Conservation (phyloP, 805 yeast genomes). For the Ogataea ganodermae region DNA sequence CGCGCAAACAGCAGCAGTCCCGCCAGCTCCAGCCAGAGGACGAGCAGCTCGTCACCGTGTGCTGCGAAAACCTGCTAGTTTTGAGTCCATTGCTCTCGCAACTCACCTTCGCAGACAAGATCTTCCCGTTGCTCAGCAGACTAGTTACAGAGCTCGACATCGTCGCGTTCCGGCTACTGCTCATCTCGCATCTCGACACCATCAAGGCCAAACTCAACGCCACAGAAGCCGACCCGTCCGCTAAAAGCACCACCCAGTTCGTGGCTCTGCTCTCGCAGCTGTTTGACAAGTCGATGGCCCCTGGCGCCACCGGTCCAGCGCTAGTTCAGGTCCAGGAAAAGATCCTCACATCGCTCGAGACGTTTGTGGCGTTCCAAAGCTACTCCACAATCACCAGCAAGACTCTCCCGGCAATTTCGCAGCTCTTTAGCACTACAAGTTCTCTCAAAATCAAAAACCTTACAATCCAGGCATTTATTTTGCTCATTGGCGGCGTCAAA, state of each 20-base stretch:
- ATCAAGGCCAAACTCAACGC: constrained; percentile 34
- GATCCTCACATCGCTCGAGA: constrained; percentile 30
- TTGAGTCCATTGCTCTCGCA: constrained; percentile 71
- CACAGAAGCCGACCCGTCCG: constrained; percentile 23
- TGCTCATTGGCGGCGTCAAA: constrained; percentile 44
- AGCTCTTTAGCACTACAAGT: constrained; percentile 80
- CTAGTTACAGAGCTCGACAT: constrained; percentile 29
- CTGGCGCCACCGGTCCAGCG: constrained; percentile 18
- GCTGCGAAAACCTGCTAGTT: constrained; percentile 56
- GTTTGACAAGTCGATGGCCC: constrained; percentile 34
- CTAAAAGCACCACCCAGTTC: constrained; percentile 29
- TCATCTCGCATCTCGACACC: constrained; percentile 32
- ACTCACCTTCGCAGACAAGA: constrained; percentile 72
- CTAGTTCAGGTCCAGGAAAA: constrained; percentile 36
- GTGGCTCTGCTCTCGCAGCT: constrained; percentile 33
- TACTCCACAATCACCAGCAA: constrained; percentile 66
- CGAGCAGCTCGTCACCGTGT: constrained; percentile 45
- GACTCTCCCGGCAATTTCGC: constrained; percentile 71
- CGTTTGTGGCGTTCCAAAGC: constrained; percentile 37
- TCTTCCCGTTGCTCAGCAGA: constrained; percentile 49
- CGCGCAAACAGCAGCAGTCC: constrained; percentile 21
- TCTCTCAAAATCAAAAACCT: constrained; percentile 75
- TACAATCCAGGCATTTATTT: constrained; percentile 60
- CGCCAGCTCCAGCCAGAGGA: constrained; percentile 19
- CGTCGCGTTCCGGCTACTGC: constrained; percentile 32